phyloP scores from a whole-genome alignment of 2,329 filamentous ascomycete genomes.

The Arthrobotrys entomopaga region DNA sequence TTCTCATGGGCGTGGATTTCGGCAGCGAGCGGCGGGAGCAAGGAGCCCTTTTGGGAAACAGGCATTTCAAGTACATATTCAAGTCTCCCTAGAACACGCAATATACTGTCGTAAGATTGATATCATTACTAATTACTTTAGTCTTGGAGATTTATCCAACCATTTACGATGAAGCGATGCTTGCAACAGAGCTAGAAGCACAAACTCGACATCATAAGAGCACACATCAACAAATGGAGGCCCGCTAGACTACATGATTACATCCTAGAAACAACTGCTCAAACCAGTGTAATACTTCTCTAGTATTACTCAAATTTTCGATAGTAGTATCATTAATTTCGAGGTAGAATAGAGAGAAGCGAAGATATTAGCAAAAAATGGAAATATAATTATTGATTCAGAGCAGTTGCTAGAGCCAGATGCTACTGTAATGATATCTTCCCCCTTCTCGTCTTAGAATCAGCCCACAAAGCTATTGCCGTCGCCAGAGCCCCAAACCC shows the following conservation, averaged over 20 bases:
- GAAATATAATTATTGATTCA: too few species aligned
- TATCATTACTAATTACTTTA: conserved; percentile 8
- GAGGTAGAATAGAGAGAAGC: too few species aligned
- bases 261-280: too few species aligned
- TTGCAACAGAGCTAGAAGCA: conserved; percentile 8
- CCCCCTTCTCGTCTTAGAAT: too few species aligned
- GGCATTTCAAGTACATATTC: background rate
- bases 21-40: background rate
- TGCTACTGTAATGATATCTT: too few species aligned
- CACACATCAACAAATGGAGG: conserved; percentile 4
- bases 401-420: background rate
- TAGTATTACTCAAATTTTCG: too few species aligned
- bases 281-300: too few species aligned
- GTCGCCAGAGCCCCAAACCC: too few species aligned
- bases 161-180: background rate
- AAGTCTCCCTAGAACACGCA: conserved; percentile 6
- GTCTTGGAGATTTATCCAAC: conserved; percentile 12
- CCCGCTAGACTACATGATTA: too few species aligned
- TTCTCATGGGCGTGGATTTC: background rate
- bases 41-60: background rate
- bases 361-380: too few species aligned
- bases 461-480: too few species aligned
- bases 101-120: conserved; percentile 11
- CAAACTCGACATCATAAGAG: background rate
- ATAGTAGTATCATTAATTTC: too few species aligned